Conservation (phyloP, 768 basidiomycete genomes). For the Boletus patriciae region DNA sequence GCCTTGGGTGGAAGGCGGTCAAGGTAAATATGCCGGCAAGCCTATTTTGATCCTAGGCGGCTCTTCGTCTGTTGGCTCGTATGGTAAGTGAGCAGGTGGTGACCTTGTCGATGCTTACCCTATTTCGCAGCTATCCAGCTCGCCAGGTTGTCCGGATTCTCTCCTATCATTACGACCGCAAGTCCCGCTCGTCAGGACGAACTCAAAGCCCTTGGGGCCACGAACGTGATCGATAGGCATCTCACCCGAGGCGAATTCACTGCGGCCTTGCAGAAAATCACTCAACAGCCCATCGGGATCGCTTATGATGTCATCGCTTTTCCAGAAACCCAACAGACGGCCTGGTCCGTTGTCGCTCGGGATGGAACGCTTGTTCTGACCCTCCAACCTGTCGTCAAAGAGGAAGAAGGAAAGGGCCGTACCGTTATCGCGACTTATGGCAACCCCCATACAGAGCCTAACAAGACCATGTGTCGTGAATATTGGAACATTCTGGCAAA, state of each 20-base stretch:
- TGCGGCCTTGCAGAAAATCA: constrained; percentile 27
- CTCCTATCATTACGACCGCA: constrained; percentile 43
- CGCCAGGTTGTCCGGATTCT: constrained; percentile 40
- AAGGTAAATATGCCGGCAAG: constrained; percentile 39
- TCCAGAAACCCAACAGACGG: constrained; percentile 37
- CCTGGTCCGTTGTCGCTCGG: constrained; percentile 32
- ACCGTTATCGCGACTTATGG: constrained; percentile 25
- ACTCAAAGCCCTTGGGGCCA: constrained; percentile 41
- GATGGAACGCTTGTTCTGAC: constrained; percentile 36
- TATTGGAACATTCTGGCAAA: constrained; percentile 22
- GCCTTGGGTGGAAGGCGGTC: constrained; percentile 35
- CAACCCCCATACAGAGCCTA: constrained; percentile 20
- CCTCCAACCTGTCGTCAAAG: constrained; percentile 22
- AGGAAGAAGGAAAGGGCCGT: constrained; percentile 24
- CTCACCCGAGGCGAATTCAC: constrained; percentile 13
- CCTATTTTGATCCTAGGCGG: constrained; percentile 53
- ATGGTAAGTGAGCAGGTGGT: constrained; percentile 30
- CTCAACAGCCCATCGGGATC: constrained; percentile 16
- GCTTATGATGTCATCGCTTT: constrained; percentile 35
- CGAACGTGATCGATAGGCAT: constrained; percentile 39
- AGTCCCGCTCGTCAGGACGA: constrained; percentile 30
- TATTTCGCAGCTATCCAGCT: constrained; percentile 38
- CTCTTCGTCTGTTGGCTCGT: constrained; percentile 48
- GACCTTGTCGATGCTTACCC: constrained; percentile 1
- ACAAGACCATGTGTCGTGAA: constrained; percentile 16